These are phyloP conservation scores for Chlorella sp. DNA, from an alignment of 139 green algal genomes.

Conservation along the genomic window DNA sequence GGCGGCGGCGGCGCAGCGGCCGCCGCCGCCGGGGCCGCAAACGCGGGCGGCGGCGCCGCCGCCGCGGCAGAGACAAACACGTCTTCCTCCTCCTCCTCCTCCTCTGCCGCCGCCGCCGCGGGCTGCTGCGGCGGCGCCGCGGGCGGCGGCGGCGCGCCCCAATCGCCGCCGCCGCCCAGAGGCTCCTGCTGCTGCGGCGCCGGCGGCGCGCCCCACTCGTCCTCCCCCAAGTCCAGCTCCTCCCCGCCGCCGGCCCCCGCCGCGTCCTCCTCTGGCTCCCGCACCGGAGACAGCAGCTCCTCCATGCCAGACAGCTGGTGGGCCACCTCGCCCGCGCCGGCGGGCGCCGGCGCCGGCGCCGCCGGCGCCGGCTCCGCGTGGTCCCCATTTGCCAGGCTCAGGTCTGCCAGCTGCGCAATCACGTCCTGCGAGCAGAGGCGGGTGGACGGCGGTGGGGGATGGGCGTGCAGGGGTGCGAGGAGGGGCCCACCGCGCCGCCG, in stretches of 20 bases:
- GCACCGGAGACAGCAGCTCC: background rate
- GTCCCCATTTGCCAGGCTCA: too few relatives aligned
- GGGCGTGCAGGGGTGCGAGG: background rate
- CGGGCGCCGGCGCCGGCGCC: too few relatives aligned
- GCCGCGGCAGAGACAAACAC: background rate
- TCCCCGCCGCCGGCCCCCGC: background rate
- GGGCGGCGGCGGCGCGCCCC: background rate
- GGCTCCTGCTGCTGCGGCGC: background rate
- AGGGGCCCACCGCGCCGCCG: background rate
- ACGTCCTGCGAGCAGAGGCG: too few relatives aligned
- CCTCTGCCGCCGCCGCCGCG: background rate
- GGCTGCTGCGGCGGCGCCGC: background rate
- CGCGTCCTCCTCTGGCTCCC: background rate
- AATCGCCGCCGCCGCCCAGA: background rate
- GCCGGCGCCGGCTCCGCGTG: too few relatives aligned
- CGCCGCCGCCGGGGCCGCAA: background rate
- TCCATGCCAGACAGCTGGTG: too few relatives aligned
- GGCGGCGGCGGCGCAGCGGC: background rate
- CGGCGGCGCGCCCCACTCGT: background rate
- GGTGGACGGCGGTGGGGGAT: too few relatives aligned
- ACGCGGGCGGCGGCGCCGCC: background rate
- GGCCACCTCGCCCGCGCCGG: too few relatives aligned
- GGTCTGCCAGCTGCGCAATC: too few relatives aligned
- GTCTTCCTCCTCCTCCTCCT: constrained; percentile 4
- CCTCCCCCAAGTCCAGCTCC: background rate